phyloP scores from a whole-genome alignment of 164 flowering plant species.

The Vitis amurensis region DNA sequence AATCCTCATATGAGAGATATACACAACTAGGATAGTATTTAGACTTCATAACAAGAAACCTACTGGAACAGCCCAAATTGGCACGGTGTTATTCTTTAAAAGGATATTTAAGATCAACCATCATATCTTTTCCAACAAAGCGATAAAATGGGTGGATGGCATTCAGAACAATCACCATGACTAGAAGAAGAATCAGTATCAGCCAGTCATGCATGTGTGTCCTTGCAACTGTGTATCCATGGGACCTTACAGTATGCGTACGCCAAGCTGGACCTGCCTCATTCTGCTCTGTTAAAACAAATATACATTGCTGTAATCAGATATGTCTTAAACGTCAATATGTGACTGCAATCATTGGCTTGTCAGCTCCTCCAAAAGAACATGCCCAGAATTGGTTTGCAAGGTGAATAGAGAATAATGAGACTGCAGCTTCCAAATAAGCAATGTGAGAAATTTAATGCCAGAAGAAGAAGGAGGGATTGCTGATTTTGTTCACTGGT shows the following conservation, averaged over 20 bases:
- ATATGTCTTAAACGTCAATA: not conserved
- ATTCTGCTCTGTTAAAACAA: slow-evolving; percentile 10
- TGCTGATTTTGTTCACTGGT: too few relatives aligned
- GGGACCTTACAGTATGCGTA: slow-evolving; percentile 41
- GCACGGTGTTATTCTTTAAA: slow-evolving; percentile 47
- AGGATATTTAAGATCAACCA: slow-evolving; percentile 54
- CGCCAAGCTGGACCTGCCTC: slow-evolving; percentile 30
- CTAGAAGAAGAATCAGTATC: slow-evolving; percentile 40
- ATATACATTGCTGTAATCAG: not conserved
- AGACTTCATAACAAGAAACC: not conserved
- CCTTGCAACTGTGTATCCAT: slow-evolving; percentile 39
- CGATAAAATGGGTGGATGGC: slow-evolving; percentile 48
- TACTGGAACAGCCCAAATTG: slow-evolving; percentile 56
- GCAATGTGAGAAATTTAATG: not conserved
- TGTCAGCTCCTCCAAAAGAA: not conserved
- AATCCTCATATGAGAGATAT: not conserved
- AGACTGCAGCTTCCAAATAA: not conserved
- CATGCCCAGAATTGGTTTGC: not conserved
- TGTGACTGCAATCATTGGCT: not conserved
- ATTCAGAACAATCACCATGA: slow-evolving; percentile 20
- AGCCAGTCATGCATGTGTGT: slow-evolving; percentile 52
- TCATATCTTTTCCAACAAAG: slow-evolving; percentile 58
- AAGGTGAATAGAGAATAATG: not conserved
- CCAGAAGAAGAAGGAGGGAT: too few relatives aligned
- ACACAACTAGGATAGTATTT: not conserved